These are phyloP conservation scores for Collybia mongolica DNA, from an alignment of 768 basidiomycete genomes.

Conservation along the genomic window DNA sequence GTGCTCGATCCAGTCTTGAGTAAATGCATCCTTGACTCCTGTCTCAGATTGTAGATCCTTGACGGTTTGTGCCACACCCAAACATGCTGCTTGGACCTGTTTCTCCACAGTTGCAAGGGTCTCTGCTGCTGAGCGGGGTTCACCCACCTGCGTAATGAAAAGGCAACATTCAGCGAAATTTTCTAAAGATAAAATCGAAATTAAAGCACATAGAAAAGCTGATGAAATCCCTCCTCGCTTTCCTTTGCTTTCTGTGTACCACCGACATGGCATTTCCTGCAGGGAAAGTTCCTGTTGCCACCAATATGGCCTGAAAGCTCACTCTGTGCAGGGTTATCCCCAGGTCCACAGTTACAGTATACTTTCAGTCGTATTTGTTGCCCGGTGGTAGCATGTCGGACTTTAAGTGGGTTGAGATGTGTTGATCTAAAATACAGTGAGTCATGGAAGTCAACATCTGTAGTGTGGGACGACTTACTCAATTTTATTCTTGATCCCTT, in stretches of 20 bases:
- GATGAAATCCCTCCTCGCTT: slow-evolving; percentile 30
- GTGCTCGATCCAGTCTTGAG: slow-evolving; percentile 35
- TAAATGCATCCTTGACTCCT: slow-evolving; percentile 39
- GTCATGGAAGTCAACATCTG: no score
- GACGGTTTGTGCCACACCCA: slow-evolving; percentile 27
- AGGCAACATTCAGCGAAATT: no score
- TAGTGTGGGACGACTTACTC: no score
- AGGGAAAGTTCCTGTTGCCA: slow-evolving; percentile 35
- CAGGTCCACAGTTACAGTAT: slow-evolving; percentile 25
- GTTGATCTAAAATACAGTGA: slow-evolving; percentile 24
- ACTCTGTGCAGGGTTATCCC: slow-evolving; percentile 40
- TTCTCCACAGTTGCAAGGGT: slow-evolving; percentile 21
- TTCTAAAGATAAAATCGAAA: no score
- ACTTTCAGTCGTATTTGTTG: slow-evolving; percentile 23
- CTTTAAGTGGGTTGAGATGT: slow-evolving; percentile 26
- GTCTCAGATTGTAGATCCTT: slow-evolving; percentile 24
- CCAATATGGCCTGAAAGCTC: slow-evolving; percentile 39
- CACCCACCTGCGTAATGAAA: slow-evolving; percentile 19
- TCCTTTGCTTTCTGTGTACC: slow-evolving; percentile 30
- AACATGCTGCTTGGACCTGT: slow-evolving; percentile 29
- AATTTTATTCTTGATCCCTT: slow-evolving; percentile 26
- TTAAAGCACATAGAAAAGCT: slow-evolving; percentile 27
- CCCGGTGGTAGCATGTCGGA: slow-evolving; percentile 23
- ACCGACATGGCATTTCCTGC: slow-evolving; percentile 37
- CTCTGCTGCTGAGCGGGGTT: slow-evolving; percentile 15